These are phyloP conservation scores for Suhomyces sp. DNA, from an alignment of 805 yeast genomes.

Conservation along the genomic window DNA sequence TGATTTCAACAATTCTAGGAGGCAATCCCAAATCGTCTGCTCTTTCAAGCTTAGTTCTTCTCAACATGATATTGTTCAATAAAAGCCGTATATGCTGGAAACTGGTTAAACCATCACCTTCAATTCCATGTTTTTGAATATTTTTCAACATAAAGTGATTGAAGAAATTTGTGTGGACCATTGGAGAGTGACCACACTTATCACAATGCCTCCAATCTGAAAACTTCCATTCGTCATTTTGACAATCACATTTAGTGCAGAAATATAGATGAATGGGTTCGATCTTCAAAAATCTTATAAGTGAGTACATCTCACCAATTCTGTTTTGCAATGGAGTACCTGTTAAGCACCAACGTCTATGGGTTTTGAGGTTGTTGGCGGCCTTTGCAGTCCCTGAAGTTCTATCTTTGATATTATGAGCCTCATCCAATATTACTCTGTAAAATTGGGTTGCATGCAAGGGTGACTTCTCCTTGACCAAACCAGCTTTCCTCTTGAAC, in stretches of 20 bases:
- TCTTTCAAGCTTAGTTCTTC: constrained; percentile 93
- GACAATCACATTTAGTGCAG: constrained; percentile 91
- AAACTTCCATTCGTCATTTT: constrained; percentile 80
- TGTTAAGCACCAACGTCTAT: constrained; percentile 85
- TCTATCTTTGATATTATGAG: constrained; percentile 95
- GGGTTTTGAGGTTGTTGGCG: constrained; percentile 68
- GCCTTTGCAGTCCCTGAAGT: constrained; percentile 93
- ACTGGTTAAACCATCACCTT: constrained; percentile 76
- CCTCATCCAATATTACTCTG: constrained; percentile 91
- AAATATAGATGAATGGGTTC: constrained; percentile 87
- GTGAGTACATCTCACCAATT: constrained; percentile 93
- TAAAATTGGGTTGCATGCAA: constrained; percentile 75
- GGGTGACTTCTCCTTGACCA: constrained; percentile 71
- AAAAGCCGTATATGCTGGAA: constrained; percentile 75
- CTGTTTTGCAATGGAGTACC: constrained; percentile 97
- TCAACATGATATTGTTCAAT: constrained; percentile 77
- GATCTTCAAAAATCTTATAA: constrained; percentile 79
- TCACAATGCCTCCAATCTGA: constrained; percentile 83
- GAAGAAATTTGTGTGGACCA: constrained; percentile 93
- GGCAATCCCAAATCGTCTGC: constrained; percentile 98
- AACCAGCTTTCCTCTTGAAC: constrained; percentile 67
- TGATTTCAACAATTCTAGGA: constrained; percentile 87
- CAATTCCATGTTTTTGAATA: constrained; percentile 81
- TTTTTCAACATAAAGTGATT: constrained; percentile 95
- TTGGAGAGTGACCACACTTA: constrained; percentile 84